Conservation (phyloP, 768 basidiomycete genomes). For the Kwoniella heveanensis region DNA sequence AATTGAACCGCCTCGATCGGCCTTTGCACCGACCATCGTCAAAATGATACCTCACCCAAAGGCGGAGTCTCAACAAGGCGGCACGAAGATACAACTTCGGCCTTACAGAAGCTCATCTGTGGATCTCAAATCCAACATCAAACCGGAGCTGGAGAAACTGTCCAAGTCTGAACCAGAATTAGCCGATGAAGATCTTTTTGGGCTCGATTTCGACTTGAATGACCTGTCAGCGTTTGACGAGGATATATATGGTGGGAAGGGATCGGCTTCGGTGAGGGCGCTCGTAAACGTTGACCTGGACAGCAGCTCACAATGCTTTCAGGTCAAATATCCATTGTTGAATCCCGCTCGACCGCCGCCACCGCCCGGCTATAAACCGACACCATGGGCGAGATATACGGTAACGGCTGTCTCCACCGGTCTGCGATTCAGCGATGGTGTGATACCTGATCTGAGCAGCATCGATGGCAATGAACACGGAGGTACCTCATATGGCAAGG, state of each 20-base stretch:
- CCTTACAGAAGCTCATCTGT: too few relatives aligned
- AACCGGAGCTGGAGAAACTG: slow-evolving; percentile 6
- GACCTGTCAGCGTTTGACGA: slow-evolving; percentile 43
- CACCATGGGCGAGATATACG: slow-evolving; percentile 45
- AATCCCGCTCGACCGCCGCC: slow-evolving; percentile 44
- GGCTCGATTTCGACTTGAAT: slow-evolving; percentile 44
- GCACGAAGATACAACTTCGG: too few relatives aligned
- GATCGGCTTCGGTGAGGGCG: background rate
- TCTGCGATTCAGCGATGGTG: slow-evolving; percentile 29
- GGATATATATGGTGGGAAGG: slow-evolving; percentile 19
- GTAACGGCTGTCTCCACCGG: slow-evolving; percentile 34
- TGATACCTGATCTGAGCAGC: slow-evolving; percentile 9
- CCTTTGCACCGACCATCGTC: slow-evolving; percentile 9
- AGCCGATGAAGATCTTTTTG: slow-evolving; percentile 34
- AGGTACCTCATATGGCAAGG: slow-evolving; percentile 30
- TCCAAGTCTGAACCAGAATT: slow-evolving; percentile 10
- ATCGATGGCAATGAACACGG: slow-evolving; percentile 2
- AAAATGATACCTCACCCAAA: background rate
- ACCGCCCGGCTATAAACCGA: slow-evolving; percentile 32
- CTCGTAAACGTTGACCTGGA: background rate
- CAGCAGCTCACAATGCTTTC: background rate
- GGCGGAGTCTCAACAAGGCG: background rate
- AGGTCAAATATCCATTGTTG: slow-evolving; percentile 38
- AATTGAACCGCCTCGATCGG: background rate
- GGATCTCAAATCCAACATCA: too few relatives aligned